Evolutionary conservation across 1,284 basidiomycete genomes (phyloP), one percentile per base, ranked within the genome.

Genomic region (Melampsora americana): DNA sequence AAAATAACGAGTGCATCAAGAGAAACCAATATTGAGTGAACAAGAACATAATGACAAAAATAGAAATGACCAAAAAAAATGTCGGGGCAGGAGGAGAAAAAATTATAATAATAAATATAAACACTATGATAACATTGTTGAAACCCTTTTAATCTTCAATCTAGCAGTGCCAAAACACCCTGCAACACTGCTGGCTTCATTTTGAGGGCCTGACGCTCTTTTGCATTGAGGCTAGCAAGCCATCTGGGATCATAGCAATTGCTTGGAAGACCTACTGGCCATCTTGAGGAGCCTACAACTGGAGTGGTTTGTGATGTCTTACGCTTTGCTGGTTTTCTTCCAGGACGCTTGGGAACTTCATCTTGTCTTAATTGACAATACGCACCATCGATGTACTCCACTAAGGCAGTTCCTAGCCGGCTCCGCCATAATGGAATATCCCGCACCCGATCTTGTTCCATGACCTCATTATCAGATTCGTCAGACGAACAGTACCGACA

Each of bases 381-480:
- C 14, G 30, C 9, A 20, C 6, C 28, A 18, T 68, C 66, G 26
- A 68, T 23, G 35, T 26, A n/a, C 32, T 68, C 66, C 20, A 30
- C 26, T 39, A 68, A 23, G 11, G 66, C 42, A 6, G 66, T 67
- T 6, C 26, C 44, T 18, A 16, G 3, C 4, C 35, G 18, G 53
- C 66, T 68, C 7, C 66, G 46, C 66, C 66, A 68, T 23, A 68
- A 14, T 23, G 66, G 48, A 23, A 28, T 23, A 53, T 68, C 48
- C 59, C 48, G 32, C 12, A 68, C 30, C 42, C 66, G 50, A 9
- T 30, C 39, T 18, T 68, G 7, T 20, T 53, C 46, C 20, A 16
- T 11, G 9, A 11, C 3, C 50, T 68, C 66, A 18, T 48, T 3
- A 2, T 5, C 20, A 20, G 66, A 68, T 46, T 68, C 66, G 42